Base-by-base conservation (phyloP, 345 rosid genomes). In the Hypericum perforatum region DNA sequence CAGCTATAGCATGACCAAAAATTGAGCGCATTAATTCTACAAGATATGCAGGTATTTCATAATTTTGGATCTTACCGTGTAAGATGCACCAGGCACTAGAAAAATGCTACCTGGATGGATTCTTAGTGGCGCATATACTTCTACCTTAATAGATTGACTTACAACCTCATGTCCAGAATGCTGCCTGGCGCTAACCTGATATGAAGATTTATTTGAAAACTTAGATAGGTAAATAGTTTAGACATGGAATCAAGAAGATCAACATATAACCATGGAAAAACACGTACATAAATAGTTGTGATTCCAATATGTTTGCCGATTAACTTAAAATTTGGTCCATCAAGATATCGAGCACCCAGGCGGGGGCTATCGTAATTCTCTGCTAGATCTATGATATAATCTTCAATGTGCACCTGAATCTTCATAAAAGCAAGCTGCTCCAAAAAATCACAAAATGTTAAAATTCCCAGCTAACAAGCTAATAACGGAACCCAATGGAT, bases 21-120 rank as follows among this genome's bases (percentile, higher is more conserved):
- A 45, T 12, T 16, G 29, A 41, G 16, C 9, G 4, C 32, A 22
- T 22, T 22, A 22, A 55, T 9, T 54, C 13, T 8, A 43, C 14
- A 37, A 36, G 12, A 59, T 10, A 48, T 6, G 57, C 11, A 52
- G 46, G 11, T 22, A 8, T 56, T 41, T 32, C 10, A 46, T 60
- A 47, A 10, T 15, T 39, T 38, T 5, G 22, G 37, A 59, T 60
- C 80, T 62, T 81, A 91, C 98, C 94, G 62, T 55, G 65, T 79
- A 86, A 38, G 87, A 80, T 67, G 94, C 85, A 63, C 96, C 98
- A 40, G 98, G 98, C 61, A 74, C 86, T 58, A 90, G 77, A 71
- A 78, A 90, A 53, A 86, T 74, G 52, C 75, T 70, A 29, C 60
- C 70, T 41, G 98, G 98, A 61, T 84, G 84, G 62, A 91, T 78